Base-by-base conservation (phyloP, 352 stramenopile species). In the Globisporangium uncinulatum region DNA sequence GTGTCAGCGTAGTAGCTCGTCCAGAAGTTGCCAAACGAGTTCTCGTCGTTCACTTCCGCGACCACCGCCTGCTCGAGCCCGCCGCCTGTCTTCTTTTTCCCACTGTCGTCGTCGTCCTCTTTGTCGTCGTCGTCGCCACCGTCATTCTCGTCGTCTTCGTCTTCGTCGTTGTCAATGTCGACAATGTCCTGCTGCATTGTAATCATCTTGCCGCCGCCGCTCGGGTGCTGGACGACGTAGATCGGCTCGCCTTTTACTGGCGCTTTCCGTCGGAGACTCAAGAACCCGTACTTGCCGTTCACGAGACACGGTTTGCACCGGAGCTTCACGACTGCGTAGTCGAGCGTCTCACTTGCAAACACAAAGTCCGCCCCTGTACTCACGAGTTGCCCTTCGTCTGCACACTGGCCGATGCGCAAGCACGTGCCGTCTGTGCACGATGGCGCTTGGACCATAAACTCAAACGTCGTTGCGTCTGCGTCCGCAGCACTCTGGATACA, bases 1-100 rank as follows among this genome's bases (percentile, higher is more conserved):
- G 75, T 86, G 49, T 86, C 75, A 4, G 73, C 66, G 20, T 59
- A 63, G 70, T 86, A 86, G n/a, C 58, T 67, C 17, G 79, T 58
- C 50, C 74, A 69, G 56, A 81, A 63, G 7, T 59, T 17, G 3
- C 63, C 74, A 39, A 70, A 77, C 56, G 62, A 13, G 43, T 61
- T 29, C 47, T 65, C 48, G 41, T 62, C 55, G 61, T 62, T 36
- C 20, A 56, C 21, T 51, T 54, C 62, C 2, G 58, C 44, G 14
- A 66, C 46, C 48, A 68, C 69, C 6, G 70, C 56, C 1, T 56
- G 41, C 7, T 59, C 49, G 0, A 56, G 8, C 3, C 36, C 52
- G 19, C 31, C 37, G n/a, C 52, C 36, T 31, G 21, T 51, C 15
- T 37, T 41, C 24, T 29, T 29, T 29, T 29, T 29, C 24, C 24